Base-by-base conservation (phyloP, 441 rosid species). In the Croton setiger region DNA sequence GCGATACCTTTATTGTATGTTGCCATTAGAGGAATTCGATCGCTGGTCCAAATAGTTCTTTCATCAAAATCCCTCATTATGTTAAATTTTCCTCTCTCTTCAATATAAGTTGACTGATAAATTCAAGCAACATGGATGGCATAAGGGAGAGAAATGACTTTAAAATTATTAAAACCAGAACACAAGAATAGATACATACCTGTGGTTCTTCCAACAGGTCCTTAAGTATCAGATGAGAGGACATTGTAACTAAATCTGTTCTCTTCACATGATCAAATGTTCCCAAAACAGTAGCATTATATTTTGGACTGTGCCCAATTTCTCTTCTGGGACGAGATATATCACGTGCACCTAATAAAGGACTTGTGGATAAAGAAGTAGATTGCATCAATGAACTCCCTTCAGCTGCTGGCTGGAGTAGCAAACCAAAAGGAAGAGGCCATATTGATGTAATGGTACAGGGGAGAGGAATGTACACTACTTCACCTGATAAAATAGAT, bases 41-140 rank as follows among this genome's bases (percentile, higher is more conserved):
- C 89, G 60, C 97, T 92, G 4, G 97, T 88, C 99, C 98, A 95
- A 81, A 95, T 92, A 70, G 97, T 89, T 82, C 87, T 88, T 79
- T 95, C 99, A 74, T 90, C 95, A 74, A 80, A 88, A 71, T 90
- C 96, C 78, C 81, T 92, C 95, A 90, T 85, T 69, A 84, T 76
- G 81, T 81, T 88, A 69, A 87, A 60, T 72, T 85, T 92, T 74
- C 96, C 99, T 80, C 97, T 85, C 79, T 95, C 99, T 85, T 95
- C 98, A 80, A 87, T 69, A 79, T 82, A 88, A 70, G 76, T 83
- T 73, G 83, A 75, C 99, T 95, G 84, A 70, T 72, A 73, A 56
- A 63, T 72, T 66, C 52, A 75, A 76, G 63, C 23, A 60, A 60
- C 45, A 65, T 43, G 18, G 27, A 41, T 66, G 8, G 3, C 56